A percentile compares a stretch with the other conserved stretches of the same genome.
phyloP scores from a whole-genome alignment of 306 rosid genomes.

The Vigna radiata region DNA sequence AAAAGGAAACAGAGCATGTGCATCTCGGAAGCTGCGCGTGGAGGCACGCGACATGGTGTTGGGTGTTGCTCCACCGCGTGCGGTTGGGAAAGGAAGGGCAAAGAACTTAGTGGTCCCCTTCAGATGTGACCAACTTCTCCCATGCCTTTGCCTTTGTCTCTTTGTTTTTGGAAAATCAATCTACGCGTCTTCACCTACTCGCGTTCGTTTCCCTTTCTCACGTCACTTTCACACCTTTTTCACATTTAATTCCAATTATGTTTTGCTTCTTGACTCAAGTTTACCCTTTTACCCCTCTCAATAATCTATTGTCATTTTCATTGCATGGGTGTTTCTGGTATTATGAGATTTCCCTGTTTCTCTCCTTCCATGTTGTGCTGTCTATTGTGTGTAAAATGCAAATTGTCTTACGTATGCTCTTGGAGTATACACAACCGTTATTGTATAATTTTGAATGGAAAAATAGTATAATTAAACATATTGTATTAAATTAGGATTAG shows the following conservation, averaged over 20 bases:
- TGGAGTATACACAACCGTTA: neutral
- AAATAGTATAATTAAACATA: too few relatives aligned
- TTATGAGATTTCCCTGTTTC: too few relatives aligned
- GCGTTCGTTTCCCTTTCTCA: neutral
- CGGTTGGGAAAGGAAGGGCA: conserved; percentile 36
- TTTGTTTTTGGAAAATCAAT: conserved; percentile 18
- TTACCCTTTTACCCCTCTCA: neutral
- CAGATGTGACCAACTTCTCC: conserved; percentile 69
- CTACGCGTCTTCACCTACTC: conserved; percentile 19
- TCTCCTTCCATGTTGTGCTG: neutral
- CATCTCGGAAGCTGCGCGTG: neutral
- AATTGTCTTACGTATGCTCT: neutral
- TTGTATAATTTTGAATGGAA: too few relatives aligned
- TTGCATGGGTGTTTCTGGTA: neutral
- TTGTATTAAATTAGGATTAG: too few relatives aligned
- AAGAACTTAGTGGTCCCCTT: conserved; percentile 52
- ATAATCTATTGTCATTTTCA: neutral
- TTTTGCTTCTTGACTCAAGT: neutral
- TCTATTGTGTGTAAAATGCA: neutral
- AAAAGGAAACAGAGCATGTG: neutral
- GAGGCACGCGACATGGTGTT: neutral
- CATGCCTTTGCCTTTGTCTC: conserved; percentile 45
- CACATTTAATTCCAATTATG: neutral
- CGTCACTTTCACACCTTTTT: too few relatives aligned
- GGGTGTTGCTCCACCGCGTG: neutral